Evolutionary conservation across 768 basidiomycete species (phyloP), one percentile per base, ranked within the genome.

Genomic region (Cubamyces sp.): DNA sequence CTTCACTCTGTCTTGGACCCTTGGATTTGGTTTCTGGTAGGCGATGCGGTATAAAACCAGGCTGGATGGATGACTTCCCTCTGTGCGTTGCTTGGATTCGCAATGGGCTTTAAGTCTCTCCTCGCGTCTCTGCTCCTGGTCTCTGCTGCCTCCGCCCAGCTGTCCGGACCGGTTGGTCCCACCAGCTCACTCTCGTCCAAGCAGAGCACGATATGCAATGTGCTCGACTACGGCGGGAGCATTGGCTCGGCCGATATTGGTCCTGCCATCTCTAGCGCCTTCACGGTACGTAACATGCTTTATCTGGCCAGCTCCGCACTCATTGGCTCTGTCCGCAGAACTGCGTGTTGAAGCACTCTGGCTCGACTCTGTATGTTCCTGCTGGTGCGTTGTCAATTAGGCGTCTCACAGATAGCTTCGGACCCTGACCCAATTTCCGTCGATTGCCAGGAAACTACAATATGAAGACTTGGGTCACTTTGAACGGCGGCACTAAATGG

Each of bases 191-290:
- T 64, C 14, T 65, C 70, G 3, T 34, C 63, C 19, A 72, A 71
- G 58, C 57, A 65, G 42, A 51, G 47, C 23, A 68, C 53, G 15
- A 68, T 74, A 3, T 74, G 73, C 61, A 74, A 69, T 49, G 70
- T 72, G 6, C 66, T 74, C 45, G 59, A 70, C 54, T 74, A 71
- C 49, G 71, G 73, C 3, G 73, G 73, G 5, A 54, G 57, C 26
- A 57, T 74, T 45, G 73, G 71, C 23, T 74, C 73, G 19, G 68
- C 60, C 46, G 69, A 74, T 37, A 72, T 72, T 39, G 73, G 73
- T 3, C 73, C 73, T 26, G 71, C 73, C 4, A 74, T 74, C 42
- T 48, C 57, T 12, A 66, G 53, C 54, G 70, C 73, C 12, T 74
- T 70, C 68, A 69, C 55, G 43, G 64, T 65, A 26, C 11, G 57